Base-by-base conservation (phyloP, 2,329 filamentous ascomycete genomes). In the Colletotrichum viniferum region DNA sequence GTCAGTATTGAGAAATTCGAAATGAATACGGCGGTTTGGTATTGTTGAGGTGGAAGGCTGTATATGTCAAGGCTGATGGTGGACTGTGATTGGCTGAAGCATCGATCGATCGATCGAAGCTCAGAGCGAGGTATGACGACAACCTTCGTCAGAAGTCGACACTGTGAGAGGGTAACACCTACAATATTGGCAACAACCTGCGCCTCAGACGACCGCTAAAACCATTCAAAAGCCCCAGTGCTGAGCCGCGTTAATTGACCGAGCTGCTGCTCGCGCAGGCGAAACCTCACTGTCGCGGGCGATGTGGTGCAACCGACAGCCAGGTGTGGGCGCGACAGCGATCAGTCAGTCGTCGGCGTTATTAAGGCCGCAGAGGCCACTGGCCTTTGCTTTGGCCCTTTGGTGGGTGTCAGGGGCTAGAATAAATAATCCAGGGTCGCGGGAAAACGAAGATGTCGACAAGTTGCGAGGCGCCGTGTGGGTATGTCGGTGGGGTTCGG, bases 51-150 rank as follows among this genome's bases (percentile, higher is more conserved):
- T 66, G 9, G 30, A 58, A 48, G 74, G 16, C 24, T 66, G 69
- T 69, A 68, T 48, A 64, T 63, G 73, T 48, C 58, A 10, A 61
- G 62, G 28, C 58, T 26, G 52, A 43, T 52, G 43, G 28, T 24
- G 36, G 30, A 24, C 34, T 79, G 73, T 78, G 73, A 82, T 83
- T 83, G 80, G 80, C 30, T 67, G 68, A 61, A 61, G 70, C 71
- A 77, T 77, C 77, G 80, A 83, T 83, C 82, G 82, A 83, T 83
- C 81, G 82, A 83, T 82, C 81, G 80, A 78, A 2, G 55, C 16
- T 55, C 26, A 18, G 43, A 30, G 67, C 21, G 36, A 64, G 73
- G 70, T 69, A 75, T 75, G 73, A 75, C 73, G 73, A 68, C 70
- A 75, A 28, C 38, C 32, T 26, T 55, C 56, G 26, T 58, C 58